Base-by-base conservation (phyloP, 1,139 yeast genomes). In the Yamadazyma pseudoaaseri region DNA sequence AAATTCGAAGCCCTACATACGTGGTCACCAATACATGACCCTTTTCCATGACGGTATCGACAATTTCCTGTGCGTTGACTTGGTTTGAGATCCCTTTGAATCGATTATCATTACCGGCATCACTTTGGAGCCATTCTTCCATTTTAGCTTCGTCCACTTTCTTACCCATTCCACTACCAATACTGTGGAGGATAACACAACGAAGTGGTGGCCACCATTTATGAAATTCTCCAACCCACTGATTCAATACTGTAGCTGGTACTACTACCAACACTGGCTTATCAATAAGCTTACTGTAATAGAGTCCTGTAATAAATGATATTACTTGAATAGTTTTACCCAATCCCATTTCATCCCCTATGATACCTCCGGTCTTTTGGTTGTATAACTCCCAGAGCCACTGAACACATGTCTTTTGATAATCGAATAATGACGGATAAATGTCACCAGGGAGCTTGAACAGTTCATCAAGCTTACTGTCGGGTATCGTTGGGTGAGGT, bases 161-260 rank as follows among this genome's bases (percentile, higher is more conserved):
- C 8, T 61, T 58, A 6, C 67, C 64, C 89, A 92, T 82, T 1
- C 96, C 98, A 1, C 89, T 69, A 0, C 99, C 98, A 31, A 89
- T 92, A 3, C 96, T 83, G 57, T 92, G 98, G 29, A 92, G 62
- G 33, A 92, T 87, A 3, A 86, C 81, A 12, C 92, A 80, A 38
- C 98, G 62, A 18, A 94, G 68, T 0, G 97, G 90, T 2, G 98
- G 97, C 97, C 97, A 92, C 98, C 98, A 92, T 31, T 83, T 73
- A 50, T 92, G 98, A 37, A 92, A 80, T 56, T 92, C 98, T 43
- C 82, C 84, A 5, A 90, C 95, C 98, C 98, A 92, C 53, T 92
- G 98, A 42, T 79, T 84, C 72, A 92, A 67, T 0, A 92, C 97
- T 0, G 98, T 92, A 0, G 98, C 97, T 0, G 98, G 98, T 39